These are phyloP conservation scores for Fomitopsis pulvina DNA, from an alignment of 768 basidiomycete genomes.

Conservation along the genomic window DNA sequence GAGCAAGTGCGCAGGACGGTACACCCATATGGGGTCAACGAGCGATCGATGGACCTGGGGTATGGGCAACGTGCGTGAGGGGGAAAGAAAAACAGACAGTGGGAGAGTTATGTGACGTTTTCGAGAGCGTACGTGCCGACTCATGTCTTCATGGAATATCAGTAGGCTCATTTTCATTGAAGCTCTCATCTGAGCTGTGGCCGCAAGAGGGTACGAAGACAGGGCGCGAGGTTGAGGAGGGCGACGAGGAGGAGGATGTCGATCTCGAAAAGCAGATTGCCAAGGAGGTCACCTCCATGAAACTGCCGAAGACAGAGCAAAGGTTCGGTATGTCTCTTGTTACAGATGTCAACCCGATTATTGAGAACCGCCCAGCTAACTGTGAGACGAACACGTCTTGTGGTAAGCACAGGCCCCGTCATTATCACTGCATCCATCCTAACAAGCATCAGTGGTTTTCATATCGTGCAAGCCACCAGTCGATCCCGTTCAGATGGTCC, in stretches of 20 bases:
- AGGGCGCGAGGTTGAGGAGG: constrained; percentile 15
- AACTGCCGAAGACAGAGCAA: constrained; percentile 53
- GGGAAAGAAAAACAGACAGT: constrained; percentile 78
- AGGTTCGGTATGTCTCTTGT: constrained; percentile 50
- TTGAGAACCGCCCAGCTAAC: constrained; percentile 40
- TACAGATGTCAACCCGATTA: not conserved
- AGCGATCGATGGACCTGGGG: constrained; percentile 70
- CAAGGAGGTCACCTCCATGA: constrained; percentile 65
- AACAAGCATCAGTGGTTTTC: constrained; percentile 51
- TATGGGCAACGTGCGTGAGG: constrained; percentile 83
- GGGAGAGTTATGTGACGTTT: constrained; percentile 72
- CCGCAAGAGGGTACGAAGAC: constrained; percentile 31
- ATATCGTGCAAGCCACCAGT: constrained; percentile 75
- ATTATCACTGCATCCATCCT: not conserved
- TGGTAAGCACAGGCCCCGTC: constrained; percentile 34
- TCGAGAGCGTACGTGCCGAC: constrained; percentile 56
- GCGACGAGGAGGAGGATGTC: constrained; percentile 29
- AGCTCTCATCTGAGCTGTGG: constrained; percentile 75
- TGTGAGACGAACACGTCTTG: constrained; percentile 78
- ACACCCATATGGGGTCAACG: constrained; percentile 60
- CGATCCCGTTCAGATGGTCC: constrained; percentile 66
- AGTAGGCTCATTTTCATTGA: not conserved
- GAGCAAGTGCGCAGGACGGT: constrained; percentile 44
- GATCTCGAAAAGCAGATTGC: constrained; percentile 68
- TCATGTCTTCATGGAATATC: not conserved